Base-by-base conservation (phyloP, 2,329 filamentous ascomycete genomes). In the Furcasterigmium sp. region DNA sequence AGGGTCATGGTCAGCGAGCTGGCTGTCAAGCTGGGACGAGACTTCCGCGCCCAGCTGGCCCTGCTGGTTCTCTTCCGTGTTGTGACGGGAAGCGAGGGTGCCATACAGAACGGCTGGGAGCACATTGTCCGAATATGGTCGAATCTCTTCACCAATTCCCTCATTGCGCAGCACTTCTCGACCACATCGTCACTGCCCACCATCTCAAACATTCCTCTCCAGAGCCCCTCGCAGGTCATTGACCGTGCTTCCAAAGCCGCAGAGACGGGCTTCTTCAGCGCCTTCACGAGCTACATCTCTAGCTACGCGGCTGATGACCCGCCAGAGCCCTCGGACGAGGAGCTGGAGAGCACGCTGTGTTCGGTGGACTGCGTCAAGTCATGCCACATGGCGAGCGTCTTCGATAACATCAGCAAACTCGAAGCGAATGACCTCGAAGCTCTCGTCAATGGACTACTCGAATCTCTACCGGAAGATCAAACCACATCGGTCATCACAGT, bases 1-100 rank as follows among this genome's bases (percentile, higher is more conserved):
- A 93, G 85, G 56, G 89, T 98, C 44, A 98, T 98, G 93, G 94
- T 98, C 53, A 97, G 91, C 61, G 91, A 97, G 69, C 82, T 96
- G 50, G 91, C 94, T 37, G 93, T 98, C 47, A 91, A 94, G 59
- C 89, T 98, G 57, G 93, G 93, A 32, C 78, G 91, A 52, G 89
- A 98, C 61, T 91, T 94, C 65, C 85, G 91, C 58, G 91, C 91
- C 29, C 91, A 98, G 61, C 73, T 98, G 43, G 91, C 93, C 7
- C 95, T 89, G 8, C 81, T 97, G 41, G 88, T 98, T n/a, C 72
- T 98, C 21, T 98, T 98, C 75, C 82, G 90, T 30, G 87, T 98
- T 18, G 80, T 97, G 42, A 85, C 84, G 44, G 87, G 87, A 8
- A 94, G 88, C 54, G 93, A 97, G 64, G 69, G 75, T 39, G 75